These are phyloP conservation scores for Gentiana macrophylla DNA, from an alignment of 257 asterid genomes.

Conservation along the genomic window DNA sequence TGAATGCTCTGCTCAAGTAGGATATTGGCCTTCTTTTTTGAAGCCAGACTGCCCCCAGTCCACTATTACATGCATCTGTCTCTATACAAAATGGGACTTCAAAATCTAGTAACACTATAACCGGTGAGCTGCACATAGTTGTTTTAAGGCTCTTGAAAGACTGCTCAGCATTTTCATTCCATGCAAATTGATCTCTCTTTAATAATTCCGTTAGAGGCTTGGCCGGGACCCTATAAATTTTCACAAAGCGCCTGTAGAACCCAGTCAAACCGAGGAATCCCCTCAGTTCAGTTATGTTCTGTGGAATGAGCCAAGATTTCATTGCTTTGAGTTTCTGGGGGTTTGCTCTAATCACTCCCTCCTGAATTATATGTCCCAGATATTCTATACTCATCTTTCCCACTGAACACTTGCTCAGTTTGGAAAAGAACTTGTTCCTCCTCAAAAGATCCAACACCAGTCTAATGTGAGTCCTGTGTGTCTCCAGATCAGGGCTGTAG, in stretches of 20 bases:
- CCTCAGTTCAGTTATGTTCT: neutral
- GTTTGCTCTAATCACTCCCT: neutral
- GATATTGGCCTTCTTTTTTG: too few relatives aligned
- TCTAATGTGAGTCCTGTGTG: too few relatives aligned
- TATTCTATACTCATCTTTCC: neutral
- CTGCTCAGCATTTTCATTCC: neutral
- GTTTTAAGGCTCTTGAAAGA: neutral
- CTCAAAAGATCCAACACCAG: neutral
- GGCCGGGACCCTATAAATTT: neutral
- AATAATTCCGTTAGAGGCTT: neutral
- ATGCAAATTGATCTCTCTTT: neutral
- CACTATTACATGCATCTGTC: neutral
- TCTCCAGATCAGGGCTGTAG: neutral
- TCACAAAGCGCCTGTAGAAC: neutral
- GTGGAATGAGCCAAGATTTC: neutral
- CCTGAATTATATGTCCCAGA: neutral
- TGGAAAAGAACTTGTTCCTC: neutral
- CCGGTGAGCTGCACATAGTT: neutral
- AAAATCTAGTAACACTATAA: neutral
- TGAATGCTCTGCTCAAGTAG: too few relatives aligned
- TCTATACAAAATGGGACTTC: neutral
- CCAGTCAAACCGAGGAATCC: neutral
- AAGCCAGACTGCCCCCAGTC: too few relatives aligned
- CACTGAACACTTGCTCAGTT: neutral
- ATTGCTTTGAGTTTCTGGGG: neutral